Conservation (phyloP, 768 basidiomycete genomes). For the Chalciporus chontae region DNA sequence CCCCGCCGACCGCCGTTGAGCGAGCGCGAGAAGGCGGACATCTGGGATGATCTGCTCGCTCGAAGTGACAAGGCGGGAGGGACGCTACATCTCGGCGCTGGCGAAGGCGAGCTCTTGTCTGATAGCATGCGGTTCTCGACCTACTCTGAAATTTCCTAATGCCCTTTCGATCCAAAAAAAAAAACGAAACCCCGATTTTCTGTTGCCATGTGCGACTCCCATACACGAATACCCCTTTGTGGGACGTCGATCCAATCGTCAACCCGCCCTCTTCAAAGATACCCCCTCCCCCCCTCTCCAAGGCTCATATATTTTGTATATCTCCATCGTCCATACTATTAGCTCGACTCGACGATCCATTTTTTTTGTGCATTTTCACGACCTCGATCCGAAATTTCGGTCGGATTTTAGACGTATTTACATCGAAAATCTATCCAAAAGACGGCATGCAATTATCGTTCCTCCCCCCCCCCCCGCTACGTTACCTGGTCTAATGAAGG, state of each 20-base stretch:
- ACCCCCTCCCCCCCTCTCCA: neutral
- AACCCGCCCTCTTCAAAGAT: neutral
- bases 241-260: too few species aligned
- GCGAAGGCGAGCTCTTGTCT: constrained; percentile 37
- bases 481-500: constrained; percentile 4
- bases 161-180: too few species aligned
- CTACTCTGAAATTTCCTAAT: constrained; percentile 18
- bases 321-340: too few species aligned
- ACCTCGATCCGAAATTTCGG: neutral
- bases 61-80: constrained; percentile 70
- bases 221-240: too few species aligned
- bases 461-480: neutral
- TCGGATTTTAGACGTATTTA: constrained; percentile 9
- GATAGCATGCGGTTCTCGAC: constrained; percentile 40
- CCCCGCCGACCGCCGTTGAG: constrained; percentile 41
- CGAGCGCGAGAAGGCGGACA: constrained; percentile 67
- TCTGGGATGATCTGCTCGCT: constrained; percentile 67
- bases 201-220: too few species aligned
- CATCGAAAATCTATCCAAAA: constrained; percentile 2
- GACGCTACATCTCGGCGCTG: constrained; percentile 55
- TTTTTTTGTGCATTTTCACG: constrained; percentile 5
- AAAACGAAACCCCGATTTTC: too few species aligned
- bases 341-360: too few species aligned
- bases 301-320: too few species aligned
- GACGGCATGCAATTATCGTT: neutral